phyloP scores from a whole-genome alignment of 345 rosid genomes.

The Hibiscus trionum region DNA sequence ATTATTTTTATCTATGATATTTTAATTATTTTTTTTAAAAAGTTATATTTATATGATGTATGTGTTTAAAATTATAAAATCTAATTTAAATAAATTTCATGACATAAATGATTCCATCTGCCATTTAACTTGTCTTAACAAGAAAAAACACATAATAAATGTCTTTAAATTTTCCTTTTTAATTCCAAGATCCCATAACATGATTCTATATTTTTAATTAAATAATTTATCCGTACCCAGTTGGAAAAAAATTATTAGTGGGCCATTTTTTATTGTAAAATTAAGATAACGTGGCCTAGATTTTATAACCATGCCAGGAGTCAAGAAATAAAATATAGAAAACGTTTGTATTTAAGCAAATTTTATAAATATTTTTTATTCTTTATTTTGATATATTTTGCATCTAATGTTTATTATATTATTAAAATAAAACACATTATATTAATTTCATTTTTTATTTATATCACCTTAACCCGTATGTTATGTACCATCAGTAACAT shows the following conservation, averaged over 20 bases:
- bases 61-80: no score
- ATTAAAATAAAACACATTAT: not conserved
- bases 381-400: not conserved
- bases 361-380: not conserved
- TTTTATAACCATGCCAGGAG: constrained; percentile 4
- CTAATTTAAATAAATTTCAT: no score
- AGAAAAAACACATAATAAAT: not conserved
- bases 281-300: constrained; percentile 3
- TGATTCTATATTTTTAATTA: no score
- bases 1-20: no score
- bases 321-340: not conserved
- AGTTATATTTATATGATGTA: no score
- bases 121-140: not conserved
- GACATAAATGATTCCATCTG: not conserved
- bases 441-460: not conserved
- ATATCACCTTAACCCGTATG: not conserved
- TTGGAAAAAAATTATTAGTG: not conserved
- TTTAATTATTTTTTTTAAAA: no score
- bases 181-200: no score
- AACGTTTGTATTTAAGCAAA: not conserved
- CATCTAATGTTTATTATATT: not conserved
- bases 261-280: not conserved
- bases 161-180: not conserved
- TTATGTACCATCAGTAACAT: no score
- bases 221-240: not conserved